Percentiles rank a stretch among this genome's conserved stretches.
Evolutionary conservation across 1,284 basidiomycete species (phyloP).

Genomic region (Hemileia vastatrix): DNA sequence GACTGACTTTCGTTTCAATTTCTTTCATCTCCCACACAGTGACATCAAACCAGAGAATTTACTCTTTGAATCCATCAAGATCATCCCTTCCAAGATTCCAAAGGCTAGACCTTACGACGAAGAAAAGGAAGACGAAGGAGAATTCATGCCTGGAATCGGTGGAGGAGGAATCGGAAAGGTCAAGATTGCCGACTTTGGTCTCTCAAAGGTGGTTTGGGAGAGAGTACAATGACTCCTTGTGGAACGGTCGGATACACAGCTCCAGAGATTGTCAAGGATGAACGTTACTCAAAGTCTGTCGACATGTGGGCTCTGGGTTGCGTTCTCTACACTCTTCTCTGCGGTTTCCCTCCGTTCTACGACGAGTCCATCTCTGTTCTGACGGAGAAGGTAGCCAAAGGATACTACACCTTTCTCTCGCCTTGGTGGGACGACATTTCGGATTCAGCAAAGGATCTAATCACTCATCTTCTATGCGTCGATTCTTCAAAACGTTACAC

Average conservation of each 20-base stretch:
- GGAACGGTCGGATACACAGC: constrained; percentile 98
- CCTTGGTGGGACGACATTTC: constrained; percentile 99
- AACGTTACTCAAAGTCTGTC: constrained; percentile 93
- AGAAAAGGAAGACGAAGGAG: constrained; percentile 96
- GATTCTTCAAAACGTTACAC: constrained; percentile 90
- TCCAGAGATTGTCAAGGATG: constrained; percentile 98
- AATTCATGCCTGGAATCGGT: constrained; percentile 79
- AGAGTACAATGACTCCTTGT: constrained; percentile 97
- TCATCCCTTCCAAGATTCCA: constrained; percentile 71
- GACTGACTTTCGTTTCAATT: neutral
- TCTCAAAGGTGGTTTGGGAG: constrained; percentile 98
- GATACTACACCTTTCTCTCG: constrained; percentile 94
- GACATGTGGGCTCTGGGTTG: constrained; percentile 99
- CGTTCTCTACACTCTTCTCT: constrained; percentile 94
- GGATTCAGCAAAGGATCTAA: constrained; percentile 80
- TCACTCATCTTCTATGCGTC: constrained; percentile 86
- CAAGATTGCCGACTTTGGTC: constrained; percentile 97
- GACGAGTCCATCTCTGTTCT: constrained; percentile 96
- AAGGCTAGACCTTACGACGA: constrained; percentile 84
- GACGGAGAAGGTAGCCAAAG: constrained; percentile 94
- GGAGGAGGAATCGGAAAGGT: constrained; percentile 94
- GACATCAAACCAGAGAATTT: constrained; percentile 99
- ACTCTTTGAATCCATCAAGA: constrained; percentile 84
- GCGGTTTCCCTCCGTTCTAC: constrained; percentile 95
- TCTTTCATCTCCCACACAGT: constrained; percentile 32